Evolutionary conservation across 306 rosid genomes (phyloP).

Genomic region (Cicer judaicum): DNA sequence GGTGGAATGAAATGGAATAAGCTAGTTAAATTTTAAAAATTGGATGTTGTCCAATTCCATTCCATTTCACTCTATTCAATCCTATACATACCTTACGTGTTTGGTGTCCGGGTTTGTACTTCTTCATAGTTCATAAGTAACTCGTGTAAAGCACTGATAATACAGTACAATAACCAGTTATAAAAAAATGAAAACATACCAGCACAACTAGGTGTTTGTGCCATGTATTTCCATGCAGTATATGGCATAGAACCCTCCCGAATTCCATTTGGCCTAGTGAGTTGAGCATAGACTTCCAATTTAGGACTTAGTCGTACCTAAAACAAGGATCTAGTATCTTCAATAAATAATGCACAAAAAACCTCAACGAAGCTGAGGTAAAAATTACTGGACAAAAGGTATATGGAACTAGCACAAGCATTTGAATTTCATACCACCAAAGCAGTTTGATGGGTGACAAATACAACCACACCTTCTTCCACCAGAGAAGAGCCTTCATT

Average conservation of each 20-base stretch:
- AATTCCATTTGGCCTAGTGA: conserved; percentile 85
- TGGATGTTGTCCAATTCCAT: too few relatives aligned
- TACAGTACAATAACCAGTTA: background rate
- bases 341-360: conserved; percentile 34
- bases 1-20: too few relatives aligned
- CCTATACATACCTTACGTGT: too few relatives aligned
- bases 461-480: conserved; percentile 92
- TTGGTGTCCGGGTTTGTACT: background rate
- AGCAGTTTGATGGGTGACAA: conserved; percentile 93
- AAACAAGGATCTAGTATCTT: conserved; percentile 44
- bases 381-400: conserved; percentile 46
- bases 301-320: conserved; percentile 82
- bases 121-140: background rate
- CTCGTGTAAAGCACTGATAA: background rate
- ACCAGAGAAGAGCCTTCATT: conserved; percentile 84
- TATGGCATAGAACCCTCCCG: conserved; percentile 97
- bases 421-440: conserved; percentile 89
- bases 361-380: conserved; percentile 39
- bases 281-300: conserved; percentile 76
- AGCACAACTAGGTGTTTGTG: conserved; percentile 53
- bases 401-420: conserved; percentile 51
- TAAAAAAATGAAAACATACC: conserved; percentile 58
- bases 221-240: conserved; percentile 93
- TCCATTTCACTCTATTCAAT: too few relatives aligned
- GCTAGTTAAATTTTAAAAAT: too few relatives aligned